Evolutionary conservation across 768 basidiomycete genomes (phyloP).

Genomic region (Leccinum arenicola): DNA sequence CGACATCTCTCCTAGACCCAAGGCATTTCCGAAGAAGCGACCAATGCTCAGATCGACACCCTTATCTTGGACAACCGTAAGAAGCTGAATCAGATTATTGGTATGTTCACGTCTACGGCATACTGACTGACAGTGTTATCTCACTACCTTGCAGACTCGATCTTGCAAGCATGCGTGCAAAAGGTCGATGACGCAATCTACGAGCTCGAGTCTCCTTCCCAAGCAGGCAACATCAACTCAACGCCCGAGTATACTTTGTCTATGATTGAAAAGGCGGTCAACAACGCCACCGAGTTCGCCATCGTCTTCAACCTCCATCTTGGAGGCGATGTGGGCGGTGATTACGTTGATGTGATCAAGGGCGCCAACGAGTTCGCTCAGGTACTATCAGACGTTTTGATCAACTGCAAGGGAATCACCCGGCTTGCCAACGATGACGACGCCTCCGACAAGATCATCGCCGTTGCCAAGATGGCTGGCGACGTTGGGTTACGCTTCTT

Average conservation of each 20-base stretch:
- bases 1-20: constrained; percentile 54
- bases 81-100: constrained; percentile 96
- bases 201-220: constrained; percentile 94
- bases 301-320: constrained; percentile 91
- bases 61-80: constrained; percentile 96
- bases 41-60: constrained; percentile 95
- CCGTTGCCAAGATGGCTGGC: constrained; percentile 80
- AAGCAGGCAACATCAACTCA: constrained; percentile 93
- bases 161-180: constrained; percentile 92
- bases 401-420: constrained; percentile 94
- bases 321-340: constrained; percentile 82
- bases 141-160: constrained; percentile 68
- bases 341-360: constrained; percentile 98
- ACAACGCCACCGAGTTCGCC: constrained; percentile 95
- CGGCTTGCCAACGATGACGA: constrained; percentile 90
- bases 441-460: constrained; percentile 85
- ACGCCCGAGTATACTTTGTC: constrained; percentile 98
- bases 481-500: constrained; percentile 90
- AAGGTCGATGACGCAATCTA: constrained; percentile 98
- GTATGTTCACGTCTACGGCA: constrained; percentile 36
- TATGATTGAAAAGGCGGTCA: constrained; percentile 96
- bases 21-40: constrained; percentile 83
- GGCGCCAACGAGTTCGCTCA: constrained; percentile 96
- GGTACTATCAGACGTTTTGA: constrained; percentile 84
- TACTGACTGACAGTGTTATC: constrained; percentile 8